A percentile compares a stretch with the other conserved stretches of the same genome.
These are phyloP conservation scores for Powellomyces hirtus DNA, from an alignment of 192 early-diverging fungal species.

Conservation along the genomic window DNA sequence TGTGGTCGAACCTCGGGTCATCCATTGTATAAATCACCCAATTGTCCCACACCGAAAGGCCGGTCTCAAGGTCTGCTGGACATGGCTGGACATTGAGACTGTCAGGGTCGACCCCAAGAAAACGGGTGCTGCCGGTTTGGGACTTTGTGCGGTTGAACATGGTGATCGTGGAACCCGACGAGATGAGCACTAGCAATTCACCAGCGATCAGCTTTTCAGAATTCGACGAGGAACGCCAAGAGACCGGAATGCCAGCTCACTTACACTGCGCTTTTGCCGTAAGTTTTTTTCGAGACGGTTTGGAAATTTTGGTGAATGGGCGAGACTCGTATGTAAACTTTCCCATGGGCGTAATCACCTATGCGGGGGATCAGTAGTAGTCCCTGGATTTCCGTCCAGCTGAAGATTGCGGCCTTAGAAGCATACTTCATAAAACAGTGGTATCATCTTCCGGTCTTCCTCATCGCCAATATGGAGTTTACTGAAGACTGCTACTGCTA, in stretches of 20 bases:
- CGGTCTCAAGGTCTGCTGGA: neutral
- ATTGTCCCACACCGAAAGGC: constrained; percentile 72
- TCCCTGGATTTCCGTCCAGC: too few relatives aligned
- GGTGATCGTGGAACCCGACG: constrained; percentile 81
- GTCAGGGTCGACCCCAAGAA: constrained; percentile 64
- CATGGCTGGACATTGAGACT: neutral
- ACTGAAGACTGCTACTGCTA: constrained; percentile 66
- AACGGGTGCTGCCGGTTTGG: constrained; percentile 88
- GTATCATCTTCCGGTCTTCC: constrained; percentile 56
- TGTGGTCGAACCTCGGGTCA: constrained; percentile 40
- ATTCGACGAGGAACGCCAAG: neutral
- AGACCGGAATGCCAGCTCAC: constrained; percentile 20
- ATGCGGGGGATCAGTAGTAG: too few relatives aligned
- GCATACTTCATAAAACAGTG: constrained; percentile 15
- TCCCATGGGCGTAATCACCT: constrained; percentile 11
- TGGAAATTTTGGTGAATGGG: constrained; percentile 87
- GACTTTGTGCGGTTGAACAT: constrained; percentile 88
- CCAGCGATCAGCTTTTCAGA: neutral
- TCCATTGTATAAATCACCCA: constrained; percentile 84
- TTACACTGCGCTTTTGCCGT: constrained; percentile 77
- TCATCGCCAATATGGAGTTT: constrained; percentile 83
- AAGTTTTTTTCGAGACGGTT: constrained; percentile 88
- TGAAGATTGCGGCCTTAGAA: neutral
- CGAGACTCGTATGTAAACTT: constrained; percentile 56
- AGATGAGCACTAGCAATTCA: constrained; percentile 68